A percentile compares a stretch with the other conserved stretches of the same genome.
Conservation (phyloP, 768 basidiomycete species). For the Leccinum olivaceopallidum region DNA sequence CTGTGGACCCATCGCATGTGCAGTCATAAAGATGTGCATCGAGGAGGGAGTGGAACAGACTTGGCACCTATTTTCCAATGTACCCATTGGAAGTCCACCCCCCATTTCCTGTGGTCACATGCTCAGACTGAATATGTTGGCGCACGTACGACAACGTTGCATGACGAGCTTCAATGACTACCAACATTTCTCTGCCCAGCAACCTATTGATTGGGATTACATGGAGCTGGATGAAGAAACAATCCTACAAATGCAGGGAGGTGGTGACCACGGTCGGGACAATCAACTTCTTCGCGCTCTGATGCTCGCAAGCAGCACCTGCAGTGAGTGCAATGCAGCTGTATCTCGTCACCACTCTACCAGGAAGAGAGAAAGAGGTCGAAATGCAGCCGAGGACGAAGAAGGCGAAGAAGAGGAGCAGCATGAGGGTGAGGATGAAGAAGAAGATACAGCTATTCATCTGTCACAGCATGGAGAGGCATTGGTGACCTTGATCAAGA, state of each 20-base stretch:
- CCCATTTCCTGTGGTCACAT: conserved; percentile 5
- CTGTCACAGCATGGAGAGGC: background rate
- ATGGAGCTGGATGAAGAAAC: background rate
- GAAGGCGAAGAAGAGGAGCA: too few relatives aligned
- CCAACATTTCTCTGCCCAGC: background rate
- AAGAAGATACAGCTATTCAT: background rate
- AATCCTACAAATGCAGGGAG: background rate
- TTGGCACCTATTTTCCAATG: background rate
- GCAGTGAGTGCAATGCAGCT: background rate
- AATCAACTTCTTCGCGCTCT: background rate
- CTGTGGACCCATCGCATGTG: conserved; percentile 4
- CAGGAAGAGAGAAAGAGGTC: too few relatives aligned
- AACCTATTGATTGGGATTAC: background rate
- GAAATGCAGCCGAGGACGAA: background rate
- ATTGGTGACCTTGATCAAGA: background rate
- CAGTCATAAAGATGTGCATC: background rate
- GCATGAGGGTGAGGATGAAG: background rate
- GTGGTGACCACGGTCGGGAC: background rate
- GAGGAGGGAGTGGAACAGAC: background rate
- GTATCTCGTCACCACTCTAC: background rate
- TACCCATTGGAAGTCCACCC: background rate
- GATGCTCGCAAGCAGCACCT: background rate
- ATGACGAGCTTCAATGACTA: conserved; percentile 1
- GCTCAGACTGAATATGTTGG: background rate
- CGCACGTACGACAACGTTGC: background rate